Conservation (phyloP, 116 monocot species). For the Cymodocea nodosa region DNA sequence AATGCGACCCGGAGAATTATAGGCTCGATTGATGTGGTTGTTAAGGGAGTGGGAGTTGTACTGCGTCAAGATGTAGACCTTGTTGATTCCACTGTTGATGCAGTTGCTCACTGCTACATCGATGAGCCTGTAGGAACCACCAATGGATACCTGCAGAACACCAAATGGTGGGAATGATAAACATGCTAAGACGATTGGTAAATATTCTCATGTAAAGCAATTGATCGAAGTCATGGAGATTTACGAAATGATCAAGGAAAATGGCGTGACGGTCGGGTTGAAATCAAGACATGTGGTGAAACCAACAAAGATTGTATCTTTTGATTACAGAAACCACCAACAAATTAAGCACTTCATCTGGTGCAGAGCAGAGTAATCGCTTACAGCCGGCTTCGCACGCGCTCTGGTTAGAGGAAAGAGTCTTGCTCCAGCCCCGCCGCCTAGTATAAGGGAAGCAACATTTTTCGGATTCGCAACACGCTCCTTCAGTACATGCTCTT, state of each 20-base stretch:
- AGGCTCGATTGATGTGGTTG: conserved; percentile 55
- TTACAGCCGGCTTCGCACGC: conserved; percentile 74
- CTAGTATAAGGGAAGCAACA: conserved; percentile 52
- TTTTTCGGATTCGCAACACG: conserved; percentile 25
- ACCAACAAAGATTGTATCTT: too few relatives aligned
- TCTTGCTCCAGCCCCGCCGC: conserved; percentile 61
- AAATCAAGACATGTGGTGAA: too few relatives aligned
- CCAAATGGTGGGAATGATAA: too few relatives aligned
- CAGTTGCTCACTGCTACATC: conserved; percentile 89
- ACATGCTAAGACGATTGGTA: too few relatives aligned
- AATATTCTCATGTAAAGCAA: too few relatives aligned
- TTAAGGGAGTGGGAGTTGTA: conserved; percentile 78
- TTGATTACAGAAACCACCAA: too few relatives aligned
- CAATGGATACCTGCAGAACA: conserved; percentile 47
- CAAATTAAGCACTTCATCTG: too few relatives aligned
- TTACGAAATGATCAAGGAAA: too few relatives aligned
- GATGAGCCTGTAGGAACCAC: conserved; percentile 74
- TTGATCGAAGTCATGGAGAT: too few relatives aligned
- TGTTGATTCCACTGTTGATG: conserved; percentile 73
- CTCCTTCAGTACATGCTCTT: conserved; percentile 1
- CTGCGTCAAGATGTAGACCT: conserved; percentile 76
- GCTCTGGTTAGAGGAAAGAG: conserved; percentile 54
- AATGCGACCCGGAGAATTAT: conserved; percentile 39
- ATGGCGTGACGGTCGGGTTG: too few relatives aligned
- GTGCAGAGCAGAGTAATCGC: background rate